Evolutionary conservation across 2,329 filamentous ascomycete species (phyloP).

Genomic region (Chrysoporthe deuterocubensis): DNA sequence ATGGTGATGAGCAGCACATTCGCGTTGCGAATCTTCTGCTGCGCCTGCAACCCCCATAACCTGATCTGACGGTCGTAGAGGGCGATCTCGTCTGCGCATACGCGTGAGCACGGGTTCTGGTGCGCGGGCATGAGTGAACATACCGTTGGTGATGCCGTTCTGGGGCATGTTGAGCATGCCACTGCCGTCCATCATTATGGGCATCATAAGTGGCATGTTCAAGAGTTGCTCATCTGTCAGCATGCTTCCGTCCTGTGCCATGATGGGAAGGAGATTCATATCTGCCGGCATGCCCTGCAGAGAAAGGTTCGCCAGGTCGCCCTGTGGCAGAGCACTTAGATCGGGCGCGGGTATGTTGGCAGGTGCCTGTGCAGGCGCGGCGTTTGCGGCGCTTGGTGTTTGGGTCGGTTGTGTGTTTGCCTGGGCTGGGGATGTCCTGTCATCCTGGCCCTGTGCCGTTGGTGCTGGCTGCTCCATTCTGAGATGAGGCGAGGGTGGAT

Average conservation of each 20-base stretch:
- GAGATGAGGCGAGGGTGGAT: constrained; percentile 9
- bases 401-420: constrained; percentile 26
- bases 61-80: constrained; percentile 97
- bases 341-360: constrained; percentile 13
- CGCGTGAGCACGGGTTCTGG: background rate
- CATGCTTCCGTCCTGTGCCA: constrained; percentile 31
- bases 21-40: constrained; percentile 87
- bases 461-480: constrained; percentile 24
- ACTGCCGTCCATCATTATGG: constrained; percentile 34
- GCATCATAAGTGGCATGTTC: constrained; percentile 38
- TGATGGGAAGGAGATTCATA: constrained; percentile 31
- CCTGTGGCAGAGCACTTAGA: constrained; percentile 18
- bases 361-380: constrained; percentile 5
- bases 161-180: constrained; percentile 26
- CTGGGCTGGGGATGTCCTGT: constrained; percentile 33
- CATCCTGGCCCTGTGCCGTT: constrained; percentile 32
- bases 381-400: constrained; percentile 1
- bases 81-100: constrained; percentile 80
- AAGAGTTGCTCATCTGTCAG: constrained; percentile 32
- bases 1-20: constrained; percentile 89
- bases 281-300: constrained; percentile 26
- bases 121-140: background rate
- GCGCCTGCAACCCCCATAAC: constrained; percentile 94
- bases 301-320: constrained; percentile 26
- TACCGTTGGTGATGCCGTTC: constrained; percentile 29